These are phyloP conservation scores for Withania somnifera DNA, from an alignment of 305 asterid species.

Conservation along the genomic window DNA sequence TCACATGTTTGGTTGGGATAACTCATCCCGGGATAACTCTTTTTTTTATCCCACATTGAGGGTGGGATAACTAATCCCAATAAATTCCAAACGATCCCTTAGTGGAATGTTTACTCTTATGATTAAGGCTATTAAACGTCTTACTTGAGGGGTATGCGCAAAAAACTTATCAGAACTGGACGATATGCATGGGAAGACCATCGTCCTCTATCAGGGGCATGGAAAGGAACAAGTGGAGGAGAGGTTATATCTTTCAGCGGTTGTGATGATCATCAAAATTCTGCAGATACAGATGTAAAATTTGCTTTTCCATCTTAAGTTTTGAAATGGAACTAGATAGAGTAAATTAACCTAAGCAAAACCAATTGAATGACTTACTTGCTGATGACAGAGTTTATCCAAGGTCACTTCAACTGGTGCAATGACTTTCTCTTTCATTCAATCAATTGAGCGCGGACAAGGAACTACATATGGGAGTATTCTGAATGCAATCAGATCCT, in stretches of 20 bases:
- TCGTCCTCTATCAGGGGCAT: constrained; percentile 62
- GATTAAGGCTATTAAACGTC: neutral
- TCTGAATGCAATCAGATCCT: constrained; percentile 61
- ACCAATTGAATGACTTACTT: neutral
- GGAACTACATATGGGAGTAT: constrained; percentile 45
- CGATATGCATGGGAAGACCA: constrained; percentile 80
- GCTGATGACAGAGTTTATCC: neutral
- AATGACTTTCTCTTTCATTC: constrained; percentile 81
- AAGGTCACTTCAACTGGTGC: constrained; percentile 85
- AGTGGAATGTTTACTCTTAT: neutral
- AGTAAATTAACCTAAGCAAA: neutral
- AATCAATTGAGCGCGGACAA: constrained; percentile 67
- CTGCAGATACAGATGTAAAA: constrained; percentile 74
- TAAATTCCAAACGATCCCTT: too few species aligned
- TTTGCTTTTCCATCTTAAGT: neutral
- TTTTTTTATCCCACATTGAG: too few species aligned
- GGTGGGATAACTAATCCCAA: too few species aligned
- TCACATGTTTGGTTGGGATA: too few species aligned
- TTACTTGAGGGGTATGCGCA: neutral
- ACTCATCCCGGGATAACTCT: too few species aligned
- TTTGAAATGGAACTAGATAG: neutral
- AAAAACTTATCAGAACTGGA: constrained; percentile 42
- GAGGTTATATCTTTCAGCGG: constrained; percentile 89
- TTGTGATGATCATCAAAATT: constrained; percentile 79
- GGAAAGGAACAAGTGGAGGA: constrained; percentile 94